Evolutionary conservation across 805 yeast species (phyloP).

Genomic region (Metschnikowia anglica): DNA sequence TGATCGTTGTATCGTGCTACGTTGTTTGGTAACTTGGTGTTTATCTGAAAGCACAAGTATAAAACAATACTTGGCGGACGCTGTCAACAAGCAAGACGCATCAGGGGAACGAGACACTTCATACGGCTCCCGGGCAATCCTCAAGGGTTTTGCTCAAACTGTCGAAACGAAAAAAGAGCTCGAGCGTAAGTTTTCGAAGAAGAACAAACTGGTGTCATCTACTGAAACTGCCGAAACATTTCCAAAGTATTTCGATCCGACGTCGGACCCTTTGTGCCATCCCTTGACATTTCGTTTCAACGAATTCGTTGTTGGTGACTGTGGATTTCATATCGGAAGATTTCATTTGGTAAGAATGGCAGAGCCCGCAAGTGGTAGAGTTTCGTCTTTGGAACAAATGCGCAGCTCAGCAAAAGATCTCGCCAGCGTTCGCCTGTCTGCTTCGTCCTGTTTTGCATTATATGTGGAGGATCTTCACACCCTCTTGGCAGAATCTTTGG

Average conservation of each 20-base stretch:
- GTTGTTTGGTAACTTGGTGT: conserved; percentile 39
- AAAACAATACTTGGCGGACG: conserved; percentile 25
- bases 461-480: conserved; percentile 43
- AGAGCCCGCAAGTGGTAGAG: conserved; percentile 34
- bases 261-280: conserved; percentile 37
- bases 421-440: conserved; percentile 12
- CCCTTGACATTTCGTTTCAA: conserved; percentile 33
- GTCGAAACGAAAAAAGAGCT: conserved; percentile 32
- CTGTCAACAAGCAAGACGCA: conserved; percentile 32
- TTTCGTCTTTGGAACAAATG: conserved; percentile 38
- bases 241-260: conserved; percentile 36
- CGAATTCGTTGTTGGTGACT: conserved; percentile 39
- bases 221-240: background rate
- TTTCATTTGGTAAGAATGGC: conserved; percentile 41
- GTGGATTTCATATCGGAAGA: conserved; percentile 41
- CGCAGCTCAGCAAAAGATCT: conserved; percentile 20
- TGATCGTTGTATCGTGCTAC: conserved; percentile 38
- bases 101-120: conserved; percentile 40
- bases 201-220: conserved; percentile 18
- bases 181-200: conserved; percentile 30
- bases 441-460: conserved; percentile 35
- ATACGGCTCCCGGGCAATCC: conserved; percentile 36
- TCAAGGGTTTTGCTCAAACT: conserved; percentile 36
- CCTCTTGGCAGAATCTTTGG: conserved; percentile 30
- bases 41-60: conserved; percentile 33